Percentiles rank a stretch among this genome's conserved stretches.
Evolutionary conservation across 1,284 basidiomycete genomes (phyloP).

Genomic region (Trichosporon faecale): DNA sequence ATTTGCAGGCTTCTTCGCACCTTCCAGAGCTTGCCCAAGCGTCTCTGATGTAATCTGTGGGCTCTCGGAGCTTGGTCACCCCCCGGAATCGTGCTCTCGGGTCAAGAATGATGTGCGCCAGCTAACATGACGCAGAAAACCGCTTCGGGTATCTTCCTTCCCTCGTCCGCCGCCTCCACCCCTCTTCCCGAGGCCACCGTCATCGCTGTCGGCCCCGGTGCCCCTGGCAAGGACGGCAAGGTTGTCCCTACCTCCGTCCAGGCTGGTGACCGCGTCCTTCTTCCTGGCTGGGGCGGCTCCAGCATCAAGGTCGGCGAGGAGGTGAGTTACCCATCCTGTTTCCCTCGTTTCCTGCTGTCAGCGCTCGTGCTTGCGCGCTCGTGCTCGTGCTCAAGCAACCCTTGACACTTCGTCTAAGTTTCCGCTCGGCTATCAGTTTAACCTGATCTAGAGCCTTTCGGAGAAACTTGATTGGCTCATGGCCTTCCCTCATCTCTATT

Average conservation of each 20-base stretch:
- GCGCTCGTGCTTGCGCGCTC: not conserved
- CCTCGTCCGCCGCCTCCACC: conserved; percentile 73
- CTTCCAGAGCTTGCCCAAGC: not conserved
- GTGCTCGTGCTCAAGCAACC: not conserved
- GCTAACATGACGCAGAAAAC: conserved; percentile 68
- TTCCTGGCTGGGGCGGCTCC: conserved; percentile 95
- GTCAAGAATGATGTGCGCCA: not conserved
- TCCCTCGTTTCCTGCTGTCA: not conserved
- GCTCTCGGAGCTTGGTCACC: not conserved
- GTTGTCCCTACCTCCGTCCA: conserved; percentile 76
- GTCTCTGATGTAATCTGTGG: not conserved
- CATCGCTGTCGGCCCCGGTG: conserved; percentile 91
- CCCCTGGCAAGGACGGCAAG: conserved; percentile 77
- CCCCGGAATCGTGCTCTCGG: not conserved
- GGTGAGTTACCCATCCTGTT: conserved; percentile 56
- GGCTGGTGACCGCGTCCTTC: conserved; percentile 84
- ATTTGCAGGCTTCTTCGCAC: not conserved
- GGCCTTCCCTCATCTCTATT: not conserved
- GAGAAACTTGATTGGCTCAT: not conserved
- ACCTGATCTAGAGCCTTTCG: not conserved
- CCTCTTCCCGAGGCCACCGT: conserved; percentile 95
- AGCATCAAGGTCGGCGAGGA: conserved; percentile 96
- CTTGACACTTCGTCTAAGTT: not conserved
- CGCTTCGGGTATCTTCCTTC: conserved; percentile 87
- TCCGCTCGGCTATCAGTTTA: conserved; percentile 1